Base-by-base conservation (phyloP, 805 yeast genomes). In the Zygosaccharomyces lentus region DNA sequence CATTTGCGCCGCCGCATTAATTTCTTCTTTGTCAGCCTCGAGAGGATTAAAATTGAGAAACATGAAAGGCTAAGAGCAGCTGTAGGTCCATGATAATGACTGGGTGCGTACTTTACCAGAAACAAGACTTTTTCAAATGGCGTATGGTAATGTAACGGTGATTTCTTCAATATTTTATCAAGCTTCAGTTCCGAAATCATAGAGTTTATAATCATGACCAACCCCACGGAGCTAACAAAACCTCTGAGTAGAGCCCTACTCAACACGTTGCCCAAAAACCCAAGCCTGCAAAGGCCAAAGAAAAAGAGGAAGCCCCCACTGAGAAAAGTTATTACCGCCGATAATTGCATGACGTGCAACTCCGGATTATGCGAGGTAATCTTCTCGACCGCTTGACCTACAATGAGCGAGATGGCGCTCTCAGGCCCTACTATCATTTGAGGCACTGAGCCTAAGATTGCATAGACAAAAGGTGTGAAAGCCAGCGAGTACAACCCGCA, bases 361-460 rank as follows among this genome's bases (percentile, higher is more conserved):
- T 64, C 68, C 9, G 56, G 68, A 49, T 69, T 67, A 53, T 69
- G 80, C 17, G 68, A 72, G 19, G 73, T 55, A 37, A 73, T 62
- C n/a, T 74, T 77, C 48, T 82, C 84, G 8, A 87, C 78, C 0
- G 84, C 80, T 55, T 84, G 91, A 1, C 96, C 96, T 21, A 85
- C 81, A 10, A 89, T 80, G 55, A 90, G 70, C 0, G 95, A 86
- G 7, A 87, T 80, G 0, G 96, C 90, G 15, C 91, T 90, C 63
- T 89, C 95, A 1, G 96, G 96, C 0, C 96, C 96, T 15, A 89
- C 95, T 32, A 88, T 81, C 84, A 89, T 79, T 48, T 82, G 83
- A 0, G 96, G 96, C 1, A 88, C 95, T 0, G 93, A 78, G 0
- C 96, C 96, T 48, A 88, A 72, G 2, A 88, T 49, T 6, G 87